phyloP scores from a whole-genome alignment of 2,329 filamentous ascomycete species.

The Trichoderma sp. region DNA sequence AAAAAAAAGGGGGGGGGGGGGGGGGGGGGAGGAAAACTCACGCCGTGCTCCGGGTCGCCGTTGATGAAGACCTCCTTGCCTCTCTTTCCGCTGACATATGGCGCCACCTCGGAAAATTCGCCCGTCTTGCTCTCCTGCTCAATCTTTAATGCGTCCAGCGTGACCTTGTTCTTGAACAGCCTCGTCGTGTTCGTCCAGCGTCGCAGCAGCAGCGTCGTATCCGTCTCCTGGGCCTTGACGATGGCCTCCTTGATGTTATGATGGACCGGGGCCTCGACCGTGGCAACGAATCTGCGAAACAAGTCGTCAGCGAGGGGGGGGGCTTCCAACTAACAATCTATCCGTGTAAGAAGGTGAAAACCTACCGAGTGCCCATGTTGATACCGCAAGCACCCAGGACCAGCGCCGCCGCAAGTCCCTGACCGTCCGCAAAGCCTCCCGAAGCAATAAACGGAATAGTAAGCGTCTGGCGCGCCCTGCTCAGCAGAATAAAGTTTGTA shows the following conservation, averaged over 20 bases:
- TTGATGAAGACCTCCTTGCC: conserved; percentile 89
- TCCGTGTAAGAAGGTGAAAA: not conserved
- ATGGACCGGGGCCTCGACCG: conserved; percentile 88
- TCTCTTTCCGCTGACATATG: conserved; percentile 83
- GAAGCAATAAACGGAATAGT: conserved; percentile 90
- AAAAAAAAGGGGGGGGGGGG: not conserved
- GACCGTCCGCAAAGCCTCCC: conserved; percentile 91
- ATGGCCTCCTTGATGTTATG: conserved; percentile 91
- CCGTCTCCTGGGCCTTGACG: conserved; percentile 80
- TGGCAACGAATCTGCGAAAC: conserved; percentile 73
- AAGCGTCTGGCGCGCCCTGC: conserved; percentile 77
- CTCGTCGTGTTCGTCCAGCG: conserved; percentile 92
- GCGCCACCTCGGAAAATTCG: conserved; percentile 85
- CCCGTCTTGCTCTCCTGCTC: conserved; percentile 79
- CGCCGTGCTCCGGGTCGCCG: conserved; percentile 85
- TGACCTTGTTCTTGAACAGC: conserved; percentile 87
- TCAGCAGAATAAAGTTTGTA: conserved; percentile 85
- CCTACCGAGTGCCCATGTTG: conserved; percentile 86
- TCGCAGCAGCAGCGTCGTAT: conserved; percentile 83
- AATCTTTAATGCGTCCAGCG: conserved; percentile 73
- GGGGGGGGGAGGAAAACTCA: conserved; percentile 48
- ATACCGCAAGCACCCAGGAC: conserved; percentile 87
- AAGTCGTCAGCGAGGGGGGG: not conserved
- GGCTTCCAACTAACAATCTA: not conserved
- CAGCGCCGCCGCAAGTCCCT: conserved; percentile 87